Base-by-base conservation (phyloP, 768 basidiomycete genomes). In the Suillus discolor region DNA sequence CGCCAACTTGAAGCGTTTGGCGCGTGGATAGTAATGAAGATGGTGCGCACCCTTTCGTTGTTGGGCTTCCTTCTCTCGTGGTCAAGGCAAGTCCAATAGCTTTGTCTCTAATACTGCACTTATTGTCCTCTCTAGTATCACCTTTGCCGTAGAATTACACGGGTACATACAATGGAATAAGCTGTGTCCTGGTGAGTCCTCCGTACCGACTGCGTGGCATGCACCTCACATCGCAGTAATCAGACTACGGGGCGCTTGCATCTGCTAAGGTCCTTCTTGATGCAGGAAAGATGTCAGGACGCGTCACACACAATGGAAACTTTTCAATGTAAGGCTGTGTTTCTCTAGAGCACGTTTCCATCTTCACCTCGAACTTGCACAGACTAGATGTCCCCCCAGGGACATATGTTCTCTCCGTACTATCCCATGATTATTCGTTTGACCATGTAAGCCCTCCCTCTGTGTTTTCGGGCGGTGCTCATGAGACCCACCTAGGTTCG, bases 141-240 rank as follows among this genome's bases (percentile, higher is more conserved):
- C 74, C 57, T 73, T 78, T 57, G 86, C 87, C 13, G 67, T 87
- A 9, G 88, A 92, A 71, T 70, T 94, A 57, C 70, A 76, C 4
- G 92, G 92, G 68, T 82, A 80, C 59, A 77, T 94, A 13, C 80
- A 83, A 55, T 92, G 90, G 89, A 93, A 90, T 74, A 84, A 86
- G n/a, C 67, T 87, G 9, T 92, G 75, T 67, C 36, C 47, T 45
- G 38, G 28, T 65, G 39, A 45, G 57, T 59, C 38, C 16, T 59
- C 16, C 18, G 57, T 25, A 41, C 11, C 25, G 41, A 41, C 5
- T 59, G 23, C 57, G 38, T 59, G 47, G 70, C 59, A 20, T 62
- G 47, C 44, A 41, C 49, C 49, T 67, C 42, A 66, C 71, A 36
- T 53, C 34, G 9, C n/a, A 61, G 60, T 44, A 42, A 73, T 72